Conservation (phyloP, 2,329 filamentous ascomycete genomes). For the Talaromyces albobiverticillius region DNA sequence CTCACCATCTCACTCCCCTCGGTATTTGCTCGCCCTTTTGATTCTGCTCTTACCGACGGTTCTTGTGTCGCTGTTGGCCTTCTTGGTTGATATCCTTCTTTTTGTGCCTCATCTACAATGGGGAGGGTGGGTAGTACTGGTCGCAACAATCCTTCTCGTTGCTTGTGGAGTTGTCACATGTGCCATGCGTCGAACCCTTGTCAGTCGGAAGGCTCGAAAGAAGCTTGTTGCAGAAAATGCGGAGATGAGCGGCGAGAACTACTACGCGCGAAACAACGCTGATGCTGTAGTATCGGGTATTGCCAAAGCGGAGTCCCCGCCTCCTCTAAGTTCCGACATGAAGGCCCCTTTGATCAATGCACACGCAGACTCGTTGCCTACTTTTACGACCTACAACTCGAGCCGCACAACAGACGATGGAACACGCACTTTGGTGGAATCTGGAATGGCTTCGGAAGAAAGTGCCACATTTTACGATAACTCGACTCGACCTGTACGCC, state of each 20-base stretch:
- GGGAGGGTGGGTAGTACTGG: conserved; percentile 92
- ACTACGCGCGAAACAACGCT: conserved; percentile 64
- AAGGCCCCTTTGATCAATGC: conserved; percentile 57
- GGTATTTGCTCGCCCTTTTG: conserved; percentile 79
- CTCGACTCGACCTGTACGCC: conserved; percentile 6
- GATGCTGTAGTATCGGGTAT: conserved; percentile 28
- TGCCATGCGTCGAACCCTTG: conserved; percentile 88
- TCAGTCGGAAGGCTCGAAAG: conserved; percentile 89
- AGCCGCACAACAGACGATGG: conserved; percentile 13
- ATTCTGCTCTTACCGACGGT: conserved; percentile 85
- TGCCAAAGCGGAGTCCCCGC: conserved; percentile 51
- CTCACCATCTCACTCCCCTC: conserved; percentile 80
- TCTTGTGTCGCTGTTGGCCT: conserved; percentile 77
- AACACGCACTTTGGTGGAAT: conserved; percentile 9
- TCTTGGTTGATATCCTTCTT: conserved; percentile 87
- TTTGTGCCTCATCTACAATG: conserved; percentile 93
- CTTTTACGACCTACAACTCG: conserved; percentile 45
- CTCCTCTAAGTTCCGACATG: conserved; percentile 46
- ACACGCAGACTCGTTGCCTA: conserved; percentile 44
- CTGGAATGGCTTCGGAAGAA: neutral
- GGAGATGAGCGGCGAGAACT: conserved; percentile 95
- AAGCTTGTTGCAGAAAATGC: conserved; percentile 89
- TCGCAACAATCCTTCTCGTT: conserved; percentile 79
- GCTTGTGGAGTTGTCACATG: conserved; percentile 82
- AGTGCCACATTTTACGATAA: neutral